Evolutionary conservation across 768 basidiomycete genomes (phyloP).

Genomic region (Hypsizygus marmoreus): DNA sequence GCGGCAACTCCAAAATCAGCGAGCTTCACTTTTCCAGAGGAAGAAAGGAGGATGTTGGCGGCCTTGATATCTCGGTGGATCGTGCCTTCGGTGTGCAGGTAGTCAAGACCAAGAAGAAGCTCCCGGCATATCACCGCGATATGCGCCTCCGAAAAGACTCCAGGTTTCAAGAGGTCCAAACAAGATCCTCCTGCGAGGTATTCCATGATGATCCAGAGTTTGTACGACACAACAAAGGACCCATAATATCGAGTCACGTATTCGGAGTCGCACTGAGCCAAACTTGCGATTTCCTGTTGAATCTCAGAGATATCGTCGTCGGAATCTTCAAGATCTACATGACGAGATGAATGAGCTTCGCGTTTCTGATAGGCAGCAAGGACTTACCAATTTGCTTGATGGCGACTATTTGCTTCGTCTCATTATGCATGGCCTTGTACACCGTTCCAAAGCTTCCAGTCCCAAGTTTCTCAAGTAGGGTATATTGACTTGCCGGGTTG

Average conservation of each 20-base stretch:
- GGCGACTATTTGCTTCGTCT: constrained; percentile 92
- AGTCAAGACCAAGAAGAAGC: constrained; percentile 89
- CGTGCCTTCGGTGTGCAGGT: constrained; percentile 93
- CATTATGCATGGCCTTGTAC: constrained; percentile 96
- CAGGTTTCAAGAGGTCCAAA: constrained; percentile 92
- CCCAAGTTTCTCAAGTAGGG: constrained; percentile 92
- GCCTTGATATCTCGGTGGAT: constrained; percentile 99
- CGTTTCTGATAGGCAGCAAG: constrained; percentile 1
- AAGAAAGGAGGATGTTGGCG: constrained; percentile 90
- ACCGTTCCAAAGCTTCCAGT: constrained; percentile 97
- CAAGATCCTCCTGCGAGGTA: constrained; percentile 99
- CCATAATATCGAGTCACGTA: constrained; percentile 97
- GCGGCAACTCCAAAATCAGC: constrained; percentile 99
- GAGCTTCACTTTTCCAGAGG: constrained; percentile 91
- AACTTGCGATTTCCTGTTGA: constrained; percentile 95
- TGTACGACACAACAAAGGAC: constrained; percentile 94
- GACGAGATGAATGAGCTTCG: constrained; percentile 4
- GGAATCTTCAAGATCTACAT: constrained; percentile 90
- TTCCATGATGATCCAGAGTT: constrained; percentile 99
- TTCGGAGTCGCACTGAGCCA: constrained; percentile 95
- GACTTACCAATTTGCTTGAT: constrained; percentile 92
- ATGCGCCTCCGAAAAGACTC: constrained; percentile 87
- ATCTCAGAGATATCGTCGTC: constrained; percentile 99
- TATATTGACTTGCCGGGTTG: constrained; percentile 90
- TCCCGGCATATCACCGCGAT: constrained; percentile 96